Conservation (phyloP, 2,329 filamentous ascomycete species). For the Mycocentrospora acerina region DNA sequence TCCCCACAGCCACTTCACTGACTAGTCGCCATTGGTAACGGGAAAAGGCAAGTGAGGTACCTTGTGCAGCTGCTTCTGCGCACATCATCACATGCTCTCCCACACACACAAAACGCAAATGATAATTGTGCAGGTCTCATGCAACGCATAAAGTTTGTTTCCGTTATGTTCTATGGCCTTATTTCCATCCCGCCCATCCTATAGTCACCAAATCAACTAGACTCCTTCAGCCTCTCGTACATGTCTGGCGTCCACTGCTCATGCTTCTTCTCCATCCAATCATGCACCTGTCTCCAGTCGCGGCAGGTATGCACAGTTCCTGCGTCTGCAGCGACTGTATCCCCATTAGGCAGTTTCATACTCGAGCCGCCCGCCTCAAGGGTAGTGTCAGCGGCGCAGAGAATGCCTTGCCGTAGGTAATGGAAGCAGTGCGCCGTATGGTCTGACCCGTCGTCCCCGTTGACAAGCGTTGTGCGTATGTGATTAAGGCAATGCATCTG, state of each 20-base stretch:
- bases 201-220: not conserved
- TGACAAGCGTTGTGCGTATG: slow-evolving; percentile 3
- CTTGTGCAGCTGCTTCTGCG: too few relatives aligned
- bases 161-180: too few relatives aligned
- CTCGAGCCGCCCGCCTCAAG: slow-evolving; percentile 1
- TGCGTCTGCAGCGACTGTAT: not conserved
- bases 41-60: too few relatives aligned
- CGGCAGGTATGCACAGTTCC: slow-evolving; percentile 4
- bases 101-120: too few relatives aligned
- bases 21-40: too few relatives aligned
- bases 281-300: slow-evolving; percentile 5
- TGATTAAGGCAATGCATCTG: slow-evolving; percentile 4
- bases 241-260: slow-evolving; percentile 3
- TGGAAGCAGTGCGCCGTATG: slow-evolving; percentile 4
- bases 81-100: too few relatives aligned
- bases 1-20: too few relatives aligned
- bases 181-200: too few relatives aligned
- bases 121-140: too few relatives aligned
- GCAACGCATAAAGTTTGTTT: too few relatives aligned
- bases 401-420: slow-evolving; percentile 3
- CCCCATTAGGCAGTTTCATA: slow-evolving; percentile 1
- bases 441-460: slow-evolving; percentile 4
- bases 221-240: slow-evolving; percentile 1
- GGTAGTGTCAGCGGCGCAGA: slow-evolving; percentile 3
- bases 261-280: slow-evolving; percentile 3